Evolutionary conservation across 257 asterid genomes (phyloP).

Genomic region (Nemophila menziesii): DNA sequence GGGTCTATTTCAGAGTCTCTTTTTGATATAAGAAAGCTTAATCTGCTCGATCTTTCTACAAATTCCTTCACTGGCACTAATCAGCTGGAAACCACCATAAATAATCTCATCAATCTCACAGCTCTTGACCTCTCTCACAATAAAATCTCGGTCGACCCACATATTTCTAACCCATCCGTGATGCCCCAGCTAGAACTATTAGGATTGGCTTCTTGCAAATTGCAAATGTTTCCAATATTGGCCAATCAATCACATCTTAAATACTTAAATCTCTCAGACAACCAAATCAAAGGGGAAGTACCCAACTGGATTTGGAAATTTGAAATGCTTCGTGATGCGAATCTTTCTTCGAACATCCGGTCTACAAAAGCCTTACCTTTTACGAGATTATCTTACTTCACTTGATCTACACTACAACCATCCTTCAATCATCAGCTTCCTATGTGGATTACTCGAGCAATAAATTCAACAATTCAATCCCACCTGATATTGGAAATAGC

Average conservation of each 20-base stretch:
- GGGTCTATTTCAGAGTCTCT: not conserved
- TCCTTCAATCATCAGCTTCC: not conserved
- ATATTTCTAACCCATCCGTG: not conserved
- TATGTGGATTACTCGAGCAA: constrained; percentile 9
- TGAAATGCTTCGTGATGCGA: not conserved
- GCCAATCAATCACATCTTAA: not conserved
- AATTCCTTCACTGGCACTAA: not conserved
- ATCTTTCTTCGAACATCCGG: not conserved
- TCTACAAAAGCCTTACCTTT: not conserved
- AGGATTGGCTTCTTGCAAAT: constrained; percentile 1
- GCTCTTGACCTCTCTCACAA: not conserved
- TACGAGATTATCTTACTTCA: too few relatives aligned
- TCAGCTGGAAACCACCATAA: not conserved
- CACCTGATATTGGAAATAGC: constrained; percentile 6
- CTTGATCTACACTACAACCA: constrained; percentile 9
- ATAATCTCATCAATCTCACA: constrained; percentile 1
- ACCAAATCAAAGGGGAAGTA: constrained; percentile 2
- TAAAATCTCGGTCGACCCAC: not conserved
- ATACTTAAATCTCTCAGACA: not conserved
- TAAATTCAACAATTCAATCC: constrained; percentile 1
- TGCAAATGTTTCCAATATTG: not conserved
- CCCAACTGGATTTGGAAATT: constrained; percentile 5
- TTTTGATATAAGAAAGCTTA: not conserved
- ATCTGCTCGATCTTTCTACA: not conserved
- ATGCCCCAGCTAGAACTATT: not conserved